Conservation (phyloP, 2,329 filamentous ascomycete genomes). For the Albifimbria verrucaria region DNA sequence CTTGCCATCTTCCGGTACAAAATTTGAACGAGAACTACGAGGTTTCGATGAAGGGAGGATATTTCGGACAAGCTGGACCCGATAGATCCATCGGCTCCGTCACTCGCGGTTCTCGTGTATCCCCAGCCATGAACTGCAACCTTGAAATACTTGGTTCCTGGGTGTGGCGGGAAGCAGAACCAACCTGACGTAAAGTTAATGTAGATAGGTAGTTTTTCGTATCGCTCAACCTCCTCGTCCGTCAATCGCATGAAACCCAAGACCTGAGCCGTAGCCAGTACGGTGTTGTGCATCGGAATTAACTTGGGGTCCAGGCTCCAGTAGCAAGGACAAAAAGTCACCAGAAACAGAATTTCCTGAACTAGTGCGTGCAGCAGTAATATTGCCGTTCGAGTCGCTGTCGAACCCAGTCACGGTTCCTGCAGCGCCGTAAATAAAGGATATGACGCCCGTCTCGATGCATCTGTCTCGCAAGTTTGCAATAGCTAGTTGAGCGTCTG, state of each 20-base stretch:
- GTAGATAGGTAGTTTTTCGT: slow-evolving; percentile 14
- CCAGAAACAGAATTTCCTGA: slow-evolving; percentile 3
- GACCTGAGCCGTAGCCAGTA: slow-evolving; percentile 11
- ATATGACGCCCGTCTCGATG: slow-evolving; percentile 9
- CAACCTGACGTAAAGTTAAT: slow-evolving; percentile 16
- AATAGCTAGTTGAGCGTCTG: slow-evolving; percentile 14
- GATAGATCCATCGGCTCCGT: not conserved
- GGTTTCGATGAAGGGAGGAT: slow-evolving; percentile 4
- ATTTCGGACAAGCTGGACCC: slow-evolving; percentile 7
- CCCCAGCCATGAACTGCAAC: slow-evolving; percentile 16
- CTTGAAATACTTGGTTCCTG: slow-evolving; percentile 14
- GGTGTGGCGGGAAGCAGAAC: slow-evolving; percentile 18
- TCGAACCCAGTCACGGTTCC: slow-evolving; percentile 11
- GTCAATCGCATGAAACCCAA: slow-evolving; percentile 13
- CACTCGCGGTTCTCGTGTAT: slow-evolving; percentile 10
- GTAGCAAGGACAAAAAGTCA: slow-evolving; percentile 13
- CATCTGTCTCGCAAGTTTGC: slow-evolving; percentile 13
- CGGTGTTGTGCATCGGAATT: slow-evolving; percentile 11
- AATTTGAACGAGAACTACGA: slow-evolving; percentile 9
- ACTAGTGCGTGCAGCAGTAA: slow-evolving; percentile 4
- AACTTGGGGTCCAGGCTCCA: slow-evolving; percentile 10
- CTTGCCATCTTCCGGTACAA: slow-evolving; percentile 12
- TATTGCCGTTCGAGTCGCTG: not conserved
- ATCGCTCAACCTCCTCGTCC: slow-evolving; percentile 11
- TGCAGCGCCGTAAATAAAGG: slow-evolving; percentile 10